Percentiles rank a stretch among this genome's conserved stretches.
Evolutionary conservation across 192 early-diverging fungal genomes (phyloP).

Genomic region (Coemansia umbellata): DNA sequence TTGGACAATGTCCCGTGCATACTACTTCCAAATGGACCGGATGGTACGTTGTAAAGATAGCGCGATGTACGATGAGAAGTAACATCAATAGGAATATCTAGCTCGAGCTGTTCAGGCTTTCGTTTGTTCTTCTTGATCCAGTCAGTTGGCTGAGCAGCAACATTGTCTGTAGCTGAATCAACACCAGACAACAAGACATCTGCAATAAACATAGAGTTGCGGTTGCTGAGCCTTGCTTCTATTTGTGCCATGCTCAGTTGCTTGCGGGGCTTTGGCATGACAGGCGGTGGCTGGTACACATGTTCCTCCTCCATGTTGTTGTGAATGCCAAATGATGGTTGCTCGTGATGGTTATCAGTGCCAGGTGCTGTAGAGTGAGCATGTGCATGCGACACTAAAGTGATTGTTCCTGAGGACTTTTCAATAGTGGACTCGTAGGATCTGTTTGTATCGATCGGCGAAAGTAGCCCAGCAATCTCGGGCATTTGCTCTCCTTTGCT

Average conservation of each 20-base stretch:
- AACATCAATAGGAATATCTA: slow-evolving; percentile 10
- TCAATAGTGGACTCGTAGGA: slow-evolving; percentile 17
- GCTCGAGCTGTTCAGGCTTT: not conserved
- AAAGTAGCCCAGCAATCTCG: slow-evolving; percentile 25
- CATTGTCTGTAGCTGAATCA: not conserved
- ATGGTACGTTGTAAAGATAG: slow-evolving; percentile 43
- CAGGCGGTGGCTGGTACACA: not conserved
- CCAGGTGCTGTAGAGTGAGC: not conserved
- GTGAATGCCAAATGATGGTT: too few relatives aligned
- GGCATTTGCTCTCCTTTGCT: slow-evolving; percentile 34
- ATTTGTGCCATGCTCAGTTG: slow-evolving; percentile 42
- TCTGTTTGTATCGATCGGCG: slow-evolving; percentile 11
- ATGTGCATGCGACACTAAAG: slow-evolving; percentile 9
- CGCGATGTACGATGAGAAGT: slow-evolving; percentile 23
- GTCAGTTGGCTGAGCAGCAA: not conserved
- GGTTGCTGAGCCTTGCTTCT: slow-evolving; percentile 16
- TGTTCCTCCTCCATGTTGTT: too few relatives aligned
- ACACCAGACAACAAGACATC: slow-evolving; percentile 19
- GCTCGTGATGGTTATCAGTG: too few relatives aligned
- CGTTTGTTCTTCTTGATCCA: not conserved
- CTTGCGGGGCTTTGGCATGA: slow-evolving; percentile 11
- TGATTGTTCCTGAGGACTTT: slow-evolving; percentile 9
- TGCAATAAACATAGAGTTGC: slow-evolving; percentile 44
- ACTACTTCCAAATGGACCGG: slow-evolving; percentile 6
- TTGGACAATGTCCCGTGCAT: slow-evolving; percentile 24